Base-by-base conservation (phyloP, 2,329 filamentous ascomycete genomes). In the Sporothrix schenckii region DNA sequence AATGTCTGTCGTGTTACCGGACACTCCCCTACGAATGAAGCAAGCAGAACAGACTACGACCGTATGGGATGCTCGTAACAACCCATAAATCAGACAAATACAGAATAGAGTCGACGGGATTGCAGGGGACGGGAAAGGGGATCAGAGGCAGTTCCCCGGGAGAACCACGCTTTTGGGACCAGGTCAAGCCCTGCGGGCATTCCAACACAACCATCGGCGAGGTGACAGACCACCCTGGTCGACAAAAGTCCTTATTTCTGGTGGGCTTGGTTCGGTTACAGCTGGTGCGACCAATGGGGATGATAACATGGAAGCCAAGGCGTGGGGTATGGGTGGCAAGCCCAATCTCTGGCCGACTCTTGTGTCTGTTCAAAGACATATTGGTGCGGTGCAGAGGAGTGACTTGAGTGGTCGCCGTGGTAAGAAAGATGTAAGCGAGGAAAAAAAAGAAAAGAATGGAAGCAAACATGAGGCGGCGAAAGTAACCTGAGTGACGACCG, bases 121-220 rank as follows among this genome's bases (percentile, higher is more conserved):
- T 21, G 19, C n/a, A 47, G 39, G 58, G 58, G 13, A 47, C 13
- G 21, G n/a, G 30, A 58, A 39, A 34, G 21, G 16, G 27, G 14
- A 34, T 44, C 56, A 41, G 56, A 63, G 58, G n/a, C 34, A 27
- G 58, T 21, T 24, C 21, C 39, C 11, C 66, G 66, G 66, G 52
- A 68, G 66, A 68, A 68, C 66, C 66, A 14, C 52, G 52, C 66
- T 56, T 68, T 58, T 68, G 66, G 66, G 66, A 47, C 66, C 49
- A 58, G 65, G n/a, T 21, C 11, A 13, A 16, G 10, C 54, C 58
- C 9, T 63, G 58, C 21, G 27, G 21, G 30, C 58, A 47, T 44
- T 27, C 21, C 52, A 34, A 60, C 39, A 47, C 24, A 4, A n/a
- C 58, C 58, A 11, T 61, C 9, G 34, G 34, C 56, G 56, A 61